Evolutionary conservation across 2,329 filamentous ascomycete genomes (phyloP).

Genomic region (Westerdykella sp.): DNA sequence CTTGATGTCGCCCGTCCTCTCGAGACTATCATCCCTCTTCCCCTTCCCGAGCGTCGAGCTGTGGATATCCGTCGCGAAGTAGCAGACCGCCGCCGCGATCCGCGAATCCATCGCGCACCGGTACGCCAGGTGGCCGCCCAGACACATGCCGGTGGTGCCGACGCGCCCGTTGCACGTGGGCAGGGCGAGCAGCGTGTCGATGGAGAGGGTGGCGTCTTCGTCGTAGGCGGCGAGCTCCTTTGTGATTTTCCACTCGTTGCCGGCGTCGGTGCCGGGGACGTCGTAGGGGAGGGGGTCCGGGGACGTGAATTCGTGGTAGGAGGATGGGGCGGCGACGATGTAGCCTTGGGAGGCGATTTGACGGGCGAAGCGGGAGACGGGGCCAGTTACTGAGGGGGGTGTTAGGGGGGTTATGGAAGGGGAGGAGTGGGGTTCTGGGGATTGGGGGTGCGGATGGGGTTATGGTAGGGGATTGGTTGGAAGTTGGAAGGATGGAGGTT

Average conservation of each 20-base stretch:
- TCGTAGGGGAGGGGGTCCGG: conserved; percentile 82
- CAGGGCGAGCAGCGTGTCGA: conserved; percentile 38
- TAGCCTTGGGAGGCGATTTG: conserved; percentile 91
- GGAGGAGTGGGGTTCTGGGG: conserved; percentile 2
- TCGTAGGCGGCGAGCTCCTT: conserved; percentile 83
- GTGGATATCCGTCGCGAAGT: conserved; percentile 92
- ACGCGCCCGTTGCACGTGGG: conserved; percentile 64
- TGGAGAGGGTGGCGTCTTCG: conserved; percentile 44
- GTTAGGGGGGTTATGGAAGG: not conserved
- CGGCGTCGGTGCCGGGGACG: conserved; percentile 76
- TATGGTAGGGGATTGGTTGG: not conserved
- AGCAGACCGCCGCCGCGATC: conserved; percentile 72
- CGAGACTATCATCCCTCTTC: conserved; percentile 57
- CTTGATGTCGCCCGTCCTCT: conserved; percentile 59
- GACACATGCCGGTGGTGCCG: conserved; percentile 61
- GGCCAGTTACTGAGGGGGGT: conserved; percentile 62
- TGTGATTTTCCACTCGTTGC: conserved; percentile 78
- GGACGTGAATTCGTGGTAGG: conserved; percentile 88
- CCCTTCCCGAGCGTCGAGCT: conserved; percentile 65
- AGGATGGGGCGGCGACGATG: conserved; percentile 84
- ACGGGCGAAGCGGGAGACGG: conserved; percentile 79
- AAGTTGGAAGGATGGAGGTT: too few species aligned
- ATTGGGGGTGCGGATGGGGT: conserved; percentile 1
- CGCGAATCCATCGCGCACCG: conserved; percentile 67
- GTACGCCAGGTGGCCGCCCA: conserved; percentile 82